phyloP scores from a whole-genome alignment of 140 eudicot genomes.

The Ambrosia hybrid region DNA sequence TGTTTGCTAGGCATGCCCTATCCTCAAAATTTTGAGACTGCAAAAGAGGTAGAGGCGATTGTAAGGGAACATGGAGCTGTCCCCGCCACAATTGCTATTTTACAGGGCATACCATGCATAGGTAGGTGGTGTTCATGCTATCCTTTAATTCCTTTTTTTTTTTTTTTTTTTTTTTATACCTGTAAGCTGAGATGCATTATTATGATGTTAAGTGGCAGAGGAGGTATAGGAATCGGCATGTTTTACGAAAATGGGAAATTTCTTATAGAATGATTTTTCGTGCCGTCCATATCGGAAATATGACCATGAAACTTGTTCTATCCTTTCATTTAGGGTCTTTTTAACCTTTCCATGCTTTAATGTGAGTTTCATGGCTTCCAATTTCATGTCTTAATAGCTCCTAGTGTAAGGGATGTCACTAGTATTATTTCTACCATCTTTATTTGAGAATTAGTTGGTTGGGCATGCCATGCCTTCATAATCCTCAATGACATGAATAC shows the following conservation, averaged over 20 bases:
- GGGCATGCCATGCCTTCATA: no score
- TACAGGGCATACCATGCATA: slow-evolving; percentile 89
- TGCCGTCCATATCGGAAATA: no score
- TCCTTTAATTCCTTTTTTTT: not conserved
- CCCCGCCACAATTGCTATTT: slow-evolving; percentile 91
- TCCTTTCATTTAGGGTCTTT: no score
- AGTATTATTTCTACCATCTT: no score
- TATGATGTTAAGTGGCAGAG: not conserved
- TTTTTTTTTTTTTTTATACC: no score
- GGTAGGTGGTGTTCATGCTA: slow-evolving; percentile 38
- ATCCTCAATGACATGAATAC: no score
- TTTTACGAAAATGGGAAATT: not conserved
- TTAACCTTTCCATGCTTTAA: no score
- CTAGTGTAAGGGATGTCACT: no score
- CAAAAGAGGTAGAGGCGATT: slow-evolving; percentile 85
- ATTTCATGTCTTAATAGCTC: no score
- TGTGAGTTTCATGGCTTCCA: no score
- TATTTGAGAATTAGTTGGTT: no score
- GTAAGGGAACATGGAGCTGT: slow-evolving; percentile 85
- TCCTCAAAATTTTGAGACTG: slow-evolving; percentile 91
- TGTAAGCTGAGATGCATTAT: not conserved
- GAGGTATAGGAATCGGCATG: not conserved
- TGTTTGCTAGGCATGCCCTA: slow-evolving; percentile 87
- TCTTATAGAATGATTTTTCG: not conserved
- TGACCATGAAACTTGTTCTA: no score